phyloP scores from a whole-genome alignment of 129 eudicot genomes.

The Tagetes erecta region DNA sequence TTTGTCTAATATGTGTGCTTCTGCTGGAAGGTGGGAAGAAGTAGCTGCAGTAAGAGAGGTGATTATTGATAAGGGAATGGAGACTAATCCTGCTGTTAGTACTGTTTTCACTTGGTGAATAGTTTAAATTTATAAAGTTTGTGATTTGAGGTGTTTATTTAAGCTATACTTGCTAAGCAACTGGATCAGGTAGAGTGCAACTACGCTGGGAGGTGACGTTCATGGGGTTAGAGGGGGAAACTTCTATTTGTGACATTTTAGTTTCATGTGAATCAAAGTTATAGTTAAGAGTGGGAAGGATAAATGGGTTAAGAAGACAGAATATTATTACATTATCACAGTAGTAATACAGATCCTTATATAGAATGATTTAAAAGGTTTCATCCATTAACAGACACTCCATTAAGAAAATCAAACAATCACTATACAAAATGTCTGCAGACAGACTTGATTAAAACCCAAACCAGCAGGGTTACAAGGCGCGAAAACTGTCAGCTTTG shows the following conservation, averaged over 20 bases:
- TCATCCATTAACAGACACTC: neutral
- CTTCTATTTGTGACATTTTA: too few species aligned
- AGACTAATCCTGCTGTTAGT: conserved; percentile 47
- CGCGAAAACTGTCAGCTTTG: conserved; percentile 74
- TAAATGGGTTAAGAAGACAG: neutral
- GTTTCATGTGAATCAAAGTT: too few species aligned
- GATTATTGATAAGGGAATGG: conserved; percentile 37
- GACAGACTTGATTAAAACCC: conserved; percentile 10
- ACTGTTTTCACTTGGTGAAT: conserved; percentile 26
- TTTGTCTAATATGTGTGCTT: conserved; percentile 53
- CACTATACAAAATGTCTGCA: conserved; percentile 12
- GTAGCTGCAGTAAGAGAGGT: conserved; percentile 43
- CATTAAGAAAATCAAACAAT: conserved; percentile 11
- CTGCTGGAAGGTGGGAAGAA: conserved; percentile 53
- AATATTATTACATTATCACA: neutral
- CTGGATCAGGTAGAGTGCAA: neutral
- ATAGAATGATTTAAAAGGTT: neutral
- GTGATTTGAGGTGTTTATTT: neutral
- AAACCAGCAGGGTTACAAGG: conserved; percentile 30
- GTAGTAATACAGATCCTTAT: neutral
- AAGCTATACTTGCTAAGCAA: neutral
- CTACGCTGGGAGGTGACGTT: neutral
- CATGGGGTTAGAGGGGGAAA: too few species aligned
- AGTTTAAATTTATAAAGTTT: neutral
- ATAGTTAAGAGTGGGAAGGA: neutral